Evolutionary conservation across 163 green algal species (phyloP).

Genomic region (Scenedesmus sp.): DNA sequence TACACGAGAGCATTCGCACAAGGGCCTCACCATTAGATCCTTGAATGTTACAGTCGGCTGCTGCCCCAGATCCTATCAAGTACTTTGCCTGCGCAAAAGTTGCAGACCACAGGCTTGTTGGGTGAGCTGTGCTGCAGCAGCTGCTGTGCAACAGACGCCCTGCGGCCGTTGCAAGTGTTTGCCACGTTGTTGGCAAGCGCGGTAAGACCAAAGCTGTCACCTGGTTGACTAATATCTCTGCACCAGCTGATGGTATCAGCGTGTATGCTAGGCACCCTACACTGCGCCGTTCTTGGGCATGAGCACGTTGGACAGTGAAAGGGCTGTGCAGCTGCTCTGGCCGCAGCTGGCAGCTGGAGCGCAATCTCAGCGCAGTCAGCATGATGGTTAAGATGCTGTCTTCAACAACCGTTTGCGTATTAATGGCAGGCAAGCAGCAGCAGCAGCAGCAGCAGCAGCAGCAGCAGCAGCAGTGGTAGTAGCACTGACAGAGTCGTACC

Average conservation of each 20-base stretch:
- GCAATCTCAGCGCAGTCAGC: background rate
- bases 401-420: background rate
- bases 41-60: slow-evolving; percentile 20
- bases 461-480: background rate
- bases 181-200: background rate
- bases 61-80: slow-evolving; percentile 5
- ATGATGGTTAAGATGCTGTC: background rate
- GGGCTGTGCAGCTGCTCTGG: background rate
- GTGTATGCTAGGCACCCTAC: background rate
- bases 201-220: background rate
- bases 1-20: background rate
- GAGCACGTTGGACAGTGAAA: background rate
- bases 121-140: background rate
- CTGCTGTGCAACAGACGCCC: background rate
- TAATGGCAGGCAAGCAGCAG: background rate
- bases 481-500: background rate
- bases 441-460: background rate
- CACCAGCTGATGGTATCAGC: background rate
- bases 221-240: background rate
- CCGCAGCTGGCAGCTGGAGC: background rate
- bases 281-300: background rate
- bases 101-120: background rate
- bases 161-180: background rate
- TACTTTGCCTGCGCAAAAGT: background rate
- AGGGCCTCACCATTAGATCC: background rate